Conservation (phyloP, 176 grass and related monocot genomes). For the Pontederia paniculata region DNA sequence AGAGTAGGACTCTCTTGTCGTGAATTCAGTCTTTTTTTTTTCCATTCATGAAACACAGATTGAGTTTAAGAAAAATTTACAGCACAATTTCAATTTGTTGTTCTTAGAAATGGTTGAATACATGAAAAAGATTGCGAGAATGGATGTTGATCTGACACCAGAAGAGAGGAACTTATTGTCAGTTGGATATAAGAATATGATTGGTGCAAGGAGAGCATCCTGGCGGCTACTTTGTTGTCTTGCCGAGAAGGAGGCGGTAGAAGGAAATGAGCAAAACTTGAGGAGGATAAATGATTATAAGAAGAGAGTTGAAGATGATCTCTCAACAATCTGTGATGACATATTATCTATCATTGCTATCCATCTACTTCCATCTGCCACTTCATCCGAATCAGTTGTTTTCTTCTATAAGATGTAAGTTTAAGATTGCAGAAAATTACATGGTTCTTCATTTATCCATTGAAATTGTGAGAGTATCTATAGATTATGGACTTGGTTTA, state of each 20-base stretch:
- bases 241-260: conserved; percentile 29
- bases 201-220: conserved; percentile 61
- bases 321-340: conserved; percentile 59
- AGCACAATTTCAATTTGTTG: no score
- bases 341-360: conserved; percentile 83
- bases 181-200: conserved; percentile 66
- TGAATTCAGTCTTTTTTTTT: no score
- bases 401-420: conserved; percentile 96
- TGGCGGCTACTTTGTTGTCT: conserved; percentile 60
- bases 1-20: no score
- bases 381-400: conserved; percentile 45
- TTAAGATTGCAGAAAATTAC: conserved; percentile 4
- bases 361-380: conserved; percentile 71
- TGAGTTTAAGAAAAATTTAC: no score
- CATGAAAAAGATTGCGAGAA: conserved; percentile 72
- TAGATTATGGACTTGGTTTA: background rate
- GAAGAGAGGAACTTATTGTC: conserved; percentile 77
- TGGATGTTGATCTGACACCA: conserved; percentile 78
- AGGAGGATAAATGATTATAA: conserved; percentile 43
- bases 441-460: background rate
- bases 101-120: conserved; percentile 61
- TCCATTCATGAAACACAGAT: no score
- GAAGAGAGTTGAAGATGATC: conserved; percentile 64
- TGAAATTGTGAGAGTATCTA: no score
- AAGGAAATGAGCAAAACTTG: conserved; percentile 23